Base-by-base conservation (phyloP, 495 filamentous ascomycete species). In the Daldinia caldariorum region DNA sequence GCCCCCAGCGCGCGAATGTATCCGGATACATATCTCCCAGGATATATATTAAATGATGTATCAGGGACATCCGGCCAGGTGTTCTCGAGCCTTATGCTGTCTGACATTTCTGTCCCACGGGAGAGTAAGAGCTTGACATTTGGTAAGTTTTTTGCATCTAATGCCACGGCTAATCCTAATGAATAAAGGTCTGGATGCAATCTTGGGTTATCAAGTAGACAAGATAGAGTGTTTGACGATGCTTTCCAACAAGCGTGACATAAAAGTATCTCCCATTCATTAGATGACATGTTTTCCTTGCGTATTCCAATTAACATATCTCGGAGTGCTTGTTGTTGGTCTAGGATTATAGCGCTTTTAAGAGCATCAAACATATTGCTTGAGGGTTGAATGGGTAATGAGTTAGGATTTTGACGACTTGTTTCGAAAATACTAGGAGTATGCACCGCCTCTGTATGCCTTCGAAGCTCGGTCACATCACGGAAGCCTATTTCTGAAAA, bases 401-500 rank as follows among this genome's bases (percentile, higher is more conserved):
- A 5, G 29, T 1, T 0, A 2, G 16, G 12, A 20, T 29, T 14
- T 31, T 45, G 1, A 31, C 1, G 3, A 20, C 49, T n/a, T 0
- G 39, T 32, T 9, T 9, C 20, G 2, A 12, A 18, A 0, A 4
- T 56, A 1, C 29, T 38, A 13, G 56, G 14, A 53, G 56, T 18
- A 35, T 64, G 61, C n/a, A 31, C 16, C 4, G 32, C 29, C 7
- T 3, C 4, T 1, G n/a, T 35, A 39, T 70, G 67, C 20, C 34
- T 61, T 41, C 55, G 12, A 16, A 70, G 50, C 14, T 58, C 56
- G 14, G 16, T 14, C 51, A n/a, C 12, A 13, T 61, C 26, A 4
- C 8, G 32, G 39, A 70, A 65, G 4, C 67, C 67, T 41, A 70
- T 38, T 3, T 70, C 57, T 8, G 56, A 35, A 56, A 70, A 70